Conservation (phyloP, 2,329 filamentous ascomycete genomes). For the Massarina eburnea region DNA sequence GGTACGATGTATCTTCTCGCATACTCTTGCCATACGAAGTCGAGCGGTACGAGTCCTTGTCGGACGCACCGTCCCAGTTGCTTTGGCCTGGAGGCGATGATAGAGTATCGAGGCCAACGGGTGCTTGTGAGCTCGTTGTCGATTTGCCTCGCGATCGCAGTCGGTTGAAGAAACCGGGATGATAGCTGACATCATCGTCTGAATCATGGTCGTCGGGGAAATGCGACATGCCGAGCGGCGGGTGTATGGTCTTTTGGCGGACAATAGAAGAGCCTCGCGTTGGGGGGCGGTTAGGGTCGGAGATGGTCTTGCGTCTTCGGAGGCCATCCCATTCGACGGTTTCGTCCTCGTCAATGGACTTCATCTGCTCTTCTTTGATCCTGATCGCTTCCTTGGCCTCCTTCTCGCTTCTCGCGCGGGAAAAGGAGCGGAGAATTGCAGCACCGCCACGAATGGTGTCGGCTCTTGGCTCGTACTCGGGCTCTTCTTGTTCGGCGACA, state of each 20-base stretch:
- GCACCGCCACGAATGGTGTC: conserved; percentile 92
- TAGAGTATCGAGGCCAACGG: conserved; percentile 7
- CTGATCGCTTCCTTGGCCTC: conserved; percentile 78
- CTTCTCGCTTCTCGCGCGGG: conserved; percentile 71
- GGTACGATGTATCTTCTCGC: conserved; percentile 52
- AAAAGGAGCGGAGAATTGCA: conserved; percentile 83
- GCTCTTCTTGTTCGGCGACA: conserved; percentile 91
- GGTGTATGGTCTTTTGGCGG: conserved; percentile 61
- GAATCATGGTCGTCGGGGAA: conserved; percentile 70
- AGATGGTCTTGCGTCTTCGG: conserved; percentile 67
- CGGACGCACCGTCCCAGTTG: conserved; percentile 20
- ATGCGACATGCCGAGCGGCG: conserved; percentile 83
- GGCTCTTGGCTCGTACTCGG: conserved; percentile 94
- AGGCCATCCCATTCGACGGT: conserved; percentile 90
- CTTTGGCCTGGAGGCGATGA: background rate
- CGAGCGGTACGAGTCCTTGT: conserved; percentile 48
- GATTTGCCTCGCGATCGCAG: conserved; percentile 40
- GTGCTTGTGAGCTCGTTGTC: conserved; percentile 23
- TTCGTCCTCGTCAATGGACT: conserved; percentile 76
- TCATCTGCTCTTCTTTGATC: conserved; percentile 79
- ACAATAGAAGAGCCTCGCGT: conserved; percentile 40
- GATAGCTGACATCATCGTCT: conserved; percentile 42
- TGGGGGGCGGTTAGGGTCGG: conserved; percentile 47
- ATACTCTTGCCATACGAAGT: conserved; percentile 39
- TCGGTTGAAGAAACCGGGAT: conserved; percentile 52